phyloP scores from a whole-genome alignment of 164 flowering plant genomes.

The Umbellularia californica region DNA sequence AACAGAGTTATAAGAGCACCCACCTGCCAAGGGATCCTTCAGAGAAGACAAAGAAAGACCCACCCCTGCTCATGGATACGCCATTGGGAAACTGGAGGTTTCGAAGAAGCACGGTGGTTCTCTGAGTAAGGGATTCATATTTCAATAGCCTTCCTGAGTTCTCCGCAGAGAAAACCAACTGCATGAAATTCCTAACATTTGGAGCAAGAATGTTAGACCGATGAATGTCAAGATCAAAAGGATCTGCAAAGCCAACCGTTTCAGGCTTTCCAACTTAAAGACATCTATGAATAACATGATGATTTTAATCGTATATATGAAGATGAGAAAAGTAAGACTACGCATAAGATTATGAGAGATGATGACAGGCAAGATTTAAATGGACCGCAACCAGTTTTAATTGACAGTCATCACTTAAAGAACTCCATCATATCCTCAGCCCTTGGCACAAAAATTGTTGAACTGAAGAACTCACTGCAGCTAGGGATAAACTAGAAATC shows the following conservation, averaged over 20 bases:
- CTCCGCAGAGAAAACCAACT: constrained; percentile 71
- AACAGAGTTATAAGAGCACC: neutral
- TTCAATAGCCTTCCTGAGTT: constrained; percentile 75
- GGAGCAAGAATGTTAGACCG: neutral
- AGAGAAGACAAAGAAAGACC: constrained; percentile 63
- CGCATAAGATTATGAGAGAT: too few species aligned
- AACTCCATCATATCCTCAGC: neutral
- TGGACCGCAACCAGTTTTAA: too few species aligned
- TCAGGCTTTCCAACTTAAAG: neutral
- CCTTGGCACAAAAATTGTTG: neutral
- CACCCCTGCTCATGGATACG: constrained; percentile 72
- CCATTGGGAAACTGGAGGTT: constrained; percentile 82
- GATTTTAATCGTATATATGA: neutral
- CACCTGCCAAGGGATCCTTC: constrained; percentile 70
- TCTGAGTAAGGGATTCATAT: constrained; percentile 57
- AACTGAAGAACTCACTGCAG: neutral
- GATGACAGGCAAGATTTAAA: too few species aligned
- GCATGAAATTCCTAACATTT: constrained; percentile 68
- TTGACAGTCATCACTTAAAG: too few species aligned
- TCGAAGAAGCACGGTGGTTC: constrained; percentile 61
- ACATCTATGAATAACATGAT: neutral
- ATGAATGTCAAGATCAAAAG: neutral
- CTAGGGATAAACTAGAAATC: neutral
- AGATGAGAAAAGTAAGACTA: too few species aligned
- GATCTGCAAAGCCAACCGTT: neutral